phyloP scores from a whole-genome alignment of 176 grass and related monocot genomes.

The Aegilops speltoides region DNA sequence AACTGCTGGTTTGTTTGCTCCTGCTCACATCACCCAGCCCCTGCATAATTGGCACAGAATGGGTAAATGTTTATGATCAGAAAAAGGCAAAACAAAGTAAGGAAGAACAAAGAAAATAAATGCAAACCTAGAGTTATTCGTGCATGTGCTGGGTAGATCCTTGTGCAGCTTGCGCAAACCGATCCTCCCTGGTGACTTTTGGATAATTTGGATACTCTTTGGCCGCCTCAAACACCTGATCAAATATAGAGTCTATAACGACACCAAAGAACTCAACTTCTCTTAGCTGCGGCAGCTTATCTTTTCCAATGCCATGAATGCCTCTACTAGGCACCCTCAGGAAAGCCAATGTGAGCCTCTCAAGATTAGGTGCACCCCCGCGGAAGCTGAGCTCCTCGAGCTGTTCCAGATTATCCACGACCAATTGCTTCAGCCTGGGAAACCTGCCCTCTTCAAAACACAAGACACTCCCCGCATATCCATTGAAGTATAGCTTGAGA shows the following conservation, averaged over 20 bases:
- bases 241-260: neutral
- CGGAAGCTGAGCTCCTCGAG: conserved; percentile 14
- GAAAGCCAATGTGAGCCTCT: conserved; percentile 18
- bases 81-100: no score
- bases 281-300: neutral
- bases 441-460: neutral
- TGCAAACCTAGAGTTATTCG: no score
- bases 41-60: no score
- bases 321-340: neutral
- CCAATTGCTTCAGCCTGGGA: neutral
- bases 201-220: neutral
- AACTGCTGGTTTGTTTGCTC: no score
- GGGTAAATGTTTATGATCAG: no score
- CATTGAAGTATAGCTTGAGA: neutral
- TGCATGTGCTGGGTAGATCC: no score
- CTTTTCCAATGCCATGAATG: neutral
- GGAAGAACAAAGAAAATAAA: no score
- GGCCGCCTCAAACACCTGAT: neutral
- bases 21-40: no score
- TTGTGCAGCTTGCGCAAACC: neutral
- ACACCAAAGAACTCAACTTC: neutral
- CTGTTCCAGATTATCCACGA: neutral
- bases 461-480: neutral
- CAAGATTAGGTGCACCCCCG: neutral
- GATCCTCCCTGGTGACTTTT: neutral